phyloP scores from a whole-genome alignment of 2,329 filamentous ascomycete species.

The Neopestalotiopsis clavispora region DNA sequence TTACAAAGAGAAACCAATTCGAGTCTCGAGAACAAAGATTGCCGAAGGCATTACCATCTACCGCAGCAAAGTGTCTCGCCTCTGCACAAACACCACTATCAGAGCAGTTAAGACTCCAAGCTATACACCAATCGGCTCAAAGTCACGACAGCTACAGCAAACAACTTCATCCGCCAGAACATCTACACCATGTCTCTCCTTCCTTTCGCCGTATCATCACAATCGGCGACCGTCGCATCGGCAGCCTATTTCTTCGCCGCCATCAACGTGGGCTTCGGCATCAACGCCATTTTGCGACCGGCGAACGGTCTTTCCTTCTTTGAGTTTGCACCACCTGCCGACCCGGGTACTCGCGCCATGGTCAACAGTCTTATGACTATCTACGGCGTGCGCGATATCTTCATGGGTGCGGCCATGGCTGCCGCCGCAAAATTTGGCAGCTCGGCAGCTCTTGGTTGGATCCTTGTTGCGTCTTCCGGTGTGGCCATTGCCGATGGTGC shows the following conservation, averaged over 20 bases:
- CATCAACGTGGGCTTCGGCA: constrained; percentile 39
- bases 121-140: neutral
- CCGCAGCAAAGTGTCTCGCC: too few species aligned
- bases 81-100: too few species aligned
- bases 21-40: too few species aligned
- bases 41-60: too few species aligned
- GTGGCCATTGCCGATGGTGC: constrained; percentile 52
- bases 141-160: neutral
- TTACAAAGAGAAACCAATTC: neutral
- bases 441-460: constrained; percentile 45
- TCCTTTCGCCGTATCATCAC: constrained; percentile 9
- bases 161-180: too few species aligned
- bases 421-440: constrained; percentile 42
- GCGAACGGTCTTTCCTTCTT: constrained; percentile 41
- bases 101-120: neutral
- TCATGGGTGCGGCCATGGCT: constrained; percentile 48
- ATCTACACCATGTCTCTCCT: constrained; percentile 2
- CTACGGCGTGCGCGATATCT: constrained; percentile 55
- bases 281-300: constrained; percentile 44
- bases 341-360: constrained; percentile 39
- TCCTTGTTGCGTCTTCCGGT: constrained; percentile 43
- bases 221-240: neutral
- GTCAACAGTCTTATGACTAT: constrained; percentile 49
- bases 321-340: constrained; percentile 38
- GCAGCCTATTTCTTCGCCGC: constrained; percentile 23